Evolutionary conservation across 768 basidiomycete species (phyloP).

Genomic region (Scleroderma bovista): DNA sequence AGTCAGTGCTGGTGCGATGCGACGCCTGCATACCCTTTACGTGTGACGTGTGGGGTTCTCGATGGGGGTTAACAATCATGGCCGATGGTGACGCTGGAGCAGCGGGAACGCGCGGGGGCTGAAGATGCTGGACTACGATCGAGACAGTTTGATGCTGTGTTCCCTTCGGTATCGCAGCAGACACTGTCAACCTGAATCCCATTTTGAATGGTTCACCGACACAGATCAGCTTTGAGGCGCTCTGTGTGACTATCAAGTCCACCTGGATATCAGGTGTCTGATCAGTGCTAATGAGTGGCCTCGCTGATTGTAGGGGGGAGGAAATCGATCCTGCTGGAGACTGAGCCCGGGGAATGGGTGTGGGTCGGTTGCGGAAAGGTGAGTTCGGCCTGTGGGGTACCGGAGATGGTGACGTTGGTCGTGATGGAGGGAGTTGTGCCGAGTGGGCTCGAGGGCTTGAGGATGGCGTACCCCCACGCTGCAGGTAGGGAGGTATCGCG

Average conservation of each 20-base stretch:
- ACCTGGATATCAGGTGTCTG: conserved; percentile 43
- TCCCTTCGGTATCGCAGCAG: conserved; percentile 35
- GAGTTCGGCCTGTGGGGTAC: conserved; percentile 35
- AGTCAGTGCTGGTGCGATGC: conserved; percentile 4
- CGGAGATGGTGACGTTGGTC: conserved; percentile 52
- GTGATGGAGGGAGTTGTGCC: conserved; percentile 45
- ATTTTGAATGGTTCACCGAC: conserved; percentile 60
- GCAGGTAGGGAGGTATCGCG: conserved; percentile 76
- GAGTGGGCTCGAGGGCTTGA: conserved; percentile 52
- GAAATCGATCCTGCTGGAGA: conserved; percentile 26
- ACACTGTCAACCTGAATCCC: conserved; percentile 46
- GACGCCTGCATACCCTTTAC: conserved; percentile 4
- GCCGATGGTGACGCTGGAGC: conserved; percentile 4
- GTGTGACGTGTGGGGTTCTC: conserved; percentile 3
- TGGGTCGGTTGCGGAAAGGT: conserved; percentile 33
- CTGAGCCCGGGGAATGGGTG: conserved; percentile 24
- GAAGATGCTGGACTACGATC: conserved; percentile 65
- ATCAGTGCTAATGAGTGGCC: conserved; percentile 19
- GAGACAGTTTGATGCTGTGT: conserved; percentile 38
- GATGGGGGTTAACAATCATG: not conserved
- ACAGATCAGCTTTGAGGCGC: conserved; percentile 39
- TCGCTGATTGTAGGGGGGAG: conserved; percentile 7
- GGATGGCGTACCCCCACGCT: conserved; percentile 39
- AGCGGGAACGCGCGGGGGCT: conserved; percentile 30
- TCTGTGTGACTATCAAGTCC: conserved; percentile 48